Percentiles rank a stretch among this genome's conserved stretches.
Conservation (phyloP, 257 asterid species). For the Capsicum pubescens region DNA sequence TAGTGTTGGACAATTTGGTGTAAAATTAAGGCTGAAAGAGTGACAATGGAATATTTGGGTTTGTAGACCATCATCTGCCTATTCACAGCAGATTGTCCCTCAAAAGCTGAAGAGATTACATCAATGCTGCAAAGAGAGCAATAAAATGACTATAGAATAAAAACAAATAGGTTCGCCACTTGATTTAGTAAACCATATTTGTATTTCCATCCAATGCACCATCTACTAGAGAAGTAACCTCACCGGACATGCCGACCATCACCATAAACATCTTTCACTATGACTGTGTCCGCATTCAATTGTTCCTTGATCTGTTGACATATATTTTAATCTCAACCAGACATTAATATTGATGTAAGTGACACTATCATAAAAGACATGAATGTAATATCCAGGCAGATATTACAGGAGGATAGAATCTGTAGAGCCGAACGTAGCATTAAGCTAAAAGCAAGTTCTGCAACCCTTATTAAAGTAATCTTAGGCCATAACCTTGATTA, state of each 20-base stretch:
- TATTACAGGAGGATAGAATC: background rate
- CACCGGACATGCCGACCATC: slow-evolving; percentile 99
- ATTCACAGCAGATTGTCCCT: slow-evolving; percentile 88
- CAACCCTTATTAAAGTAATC: background rate
- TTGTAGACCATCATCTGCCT: slow-evolving; percentile 99
- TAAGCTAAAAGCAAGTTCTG: background rate
- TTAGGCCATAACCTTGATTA: background rate
- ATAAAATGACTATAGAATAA: background rate
- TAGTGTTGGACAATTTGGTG: too few species aligned
- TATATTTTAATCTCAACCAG: slow-evolving; percentile 30
- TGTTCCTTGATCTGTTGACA: slow-evolving; percentile 80
- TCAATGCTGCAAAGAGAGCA: slow-evolving; percentile 64
- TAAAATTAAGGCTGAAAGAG: background rate
- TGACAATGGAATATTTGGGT: slow-evolving; percentile 42
- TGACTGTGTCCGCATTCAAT: slow-evolving; percentile 78
- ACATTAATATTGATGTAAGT: background rate
- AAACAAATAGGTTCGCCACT: background rate
- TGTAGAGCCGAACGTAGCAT: background rate
- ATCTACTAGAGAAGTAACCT: slow-evolving; percentile 28
- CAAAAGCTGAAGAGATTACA: slow-evolving; percentile 77
- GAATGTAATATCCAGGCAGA: background rate
- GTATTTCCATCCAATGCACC: background rate
- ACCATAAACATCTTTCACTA: slow-evolving; percentile 82
- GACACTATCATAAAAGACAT: background rate
- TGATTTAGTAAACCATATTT: background rate